Percentiles rank a stretch among this genome's conserved stretches.
These are phyloP conservation scores for Candida coquimbonensis DNA, from an alignment of 805 yeast genomes.

Conservation along the genomic window DNA sequence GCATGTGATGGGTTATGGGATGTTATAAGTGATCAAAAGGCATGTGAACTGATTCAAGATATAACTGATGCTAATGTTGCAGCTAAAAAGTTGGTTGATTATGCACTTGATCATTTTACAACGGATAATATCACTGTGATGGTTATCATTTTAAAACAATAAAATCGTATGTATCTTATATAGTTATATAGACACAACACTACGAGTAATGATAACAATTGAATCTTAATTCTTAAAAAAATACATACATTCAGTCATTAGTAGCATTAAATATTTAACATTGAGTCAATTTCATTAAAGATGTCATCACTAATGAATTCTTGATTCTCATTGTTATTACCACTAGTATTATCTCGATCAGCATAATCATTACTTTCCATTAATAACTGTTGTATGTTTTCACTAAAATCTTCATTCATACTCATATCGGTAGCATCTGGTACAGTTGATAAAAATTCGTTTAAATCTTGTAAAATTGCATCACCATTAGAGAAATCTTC, in stretches of 20 bases:
- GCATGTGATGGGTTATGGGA: conserved; percentile 99
- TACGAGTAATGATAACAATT: too few relatives aligned
- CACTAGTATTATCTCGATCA: conserved; percentile 2
- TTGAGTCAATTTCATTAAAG: conserved; percentile 21
- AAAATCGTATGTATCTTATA: too few relatives aligned
- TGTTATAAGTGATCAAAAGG: conserved; percentile 77
- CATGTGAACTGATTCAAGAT: conserved; percentile 62
- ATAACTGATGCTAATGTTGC: conserved; percentile 56
- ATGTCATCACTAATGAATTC: conserved; percentile 16
- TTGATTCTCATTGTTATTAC: conserved; percentile 1
- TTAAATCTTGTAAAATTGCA: conserved; percentile 22
- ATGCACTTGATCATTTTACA: conserved; percentile 72
- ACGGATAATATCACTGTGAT: conserved; percentile 91
- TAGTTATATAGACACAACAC: neutral
- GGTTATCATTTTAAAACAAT: conserved; percentile 48
- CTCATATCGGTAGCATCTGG: conserved; percentile 27
- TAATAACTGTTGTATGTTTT: conserved; percentile 17
- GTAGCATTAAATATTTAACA: conserved; percentile 14
- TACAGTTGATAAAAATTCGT: conserved; percentile 21
- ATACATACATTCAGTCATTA: too few relatives aligned
- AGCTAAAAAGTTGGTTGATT: conserved; percentile 56
- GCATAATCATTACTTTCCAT: conserved; percentile 14
- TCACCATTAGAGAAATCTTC: conserved; percentile 11
- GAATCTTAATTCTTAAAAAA: too few relatives aligned
- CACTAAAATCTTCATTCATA: conserved; percentile 19